phyloP scores from a whole-genome alignment of 1,284 basidiomycete species.

The Vanrija sp. region DNA sequence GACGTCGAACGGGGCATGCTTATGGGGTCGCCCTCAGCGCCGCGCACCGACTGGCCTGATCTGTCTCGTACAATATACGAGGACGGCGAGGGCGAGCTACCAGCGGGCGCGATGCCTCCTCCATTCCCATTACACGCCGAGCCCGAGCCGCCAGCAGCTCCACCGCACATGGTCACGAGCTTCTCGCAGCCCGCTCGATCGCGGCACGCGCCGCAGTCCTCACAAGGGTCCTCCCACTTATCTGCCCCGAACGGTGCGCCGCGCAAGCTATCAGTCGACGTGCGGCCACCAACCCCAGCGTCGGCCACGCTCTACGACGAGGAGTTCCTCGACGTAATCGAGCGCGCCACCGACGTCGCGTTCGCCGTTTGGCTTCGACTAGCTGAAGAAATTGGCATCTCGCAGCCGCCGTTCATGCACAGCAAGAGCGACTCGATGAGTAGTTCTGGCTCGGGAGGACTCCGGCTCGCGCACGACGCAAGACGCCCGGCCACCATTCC shows the following conservation, averaged over 20 bases:
- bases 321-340: slow-evolving; percentile 51
- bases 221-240: slow-evolving; percentile 28
- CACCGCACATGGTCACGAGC: slow-evolving; percentile 19
- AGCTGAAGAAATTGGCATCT: slow-evolving; percentile 48
- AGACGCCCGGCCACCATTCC: slow-evolving; percentile 33
- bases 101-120: not conserved
- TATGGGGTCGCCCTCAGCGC: slow-evolving; percentile 54
- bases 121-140: slow-evolving; percentile 16
- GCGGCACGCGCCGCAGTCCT: slow-evolving; percentile 33
- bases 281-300: slow-evolving; percentile 45
- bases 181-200: slow-evolving; percentile 17
- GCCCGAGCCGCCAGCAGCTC: slow-evolving; percentile 7
- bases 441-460: not conserved
- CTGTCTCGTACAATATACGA: slow-evolving; percentile 10
- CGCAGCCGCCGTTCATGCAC: slow-evolving; percentile 19
- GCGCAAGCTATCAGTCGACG: slow-evolving; percentile 42
- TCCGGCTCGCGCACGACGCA: slow-evolving; percentile 10
- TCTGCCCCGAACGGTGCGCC: not conserved
- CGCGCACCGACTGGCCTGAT: slow-evolving; percentile 13
- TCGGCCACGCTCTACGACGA: slow-evolving; percentile 49
- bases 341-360: slow-evolving; percentile 50
- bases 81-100: slow-evolving; percentile 5
- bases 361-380: slow-evolving; percentile 51
- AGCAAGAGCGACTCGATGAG: slow-evolving; percentile 13
- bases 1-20: slow-evolving; percentile 84